Percentiles rank a stretch among this genome's conserved stretches.
Conservation (phyloP, 768 basidiomycete genomes). For the Dentipellis fragilis region DNA sequence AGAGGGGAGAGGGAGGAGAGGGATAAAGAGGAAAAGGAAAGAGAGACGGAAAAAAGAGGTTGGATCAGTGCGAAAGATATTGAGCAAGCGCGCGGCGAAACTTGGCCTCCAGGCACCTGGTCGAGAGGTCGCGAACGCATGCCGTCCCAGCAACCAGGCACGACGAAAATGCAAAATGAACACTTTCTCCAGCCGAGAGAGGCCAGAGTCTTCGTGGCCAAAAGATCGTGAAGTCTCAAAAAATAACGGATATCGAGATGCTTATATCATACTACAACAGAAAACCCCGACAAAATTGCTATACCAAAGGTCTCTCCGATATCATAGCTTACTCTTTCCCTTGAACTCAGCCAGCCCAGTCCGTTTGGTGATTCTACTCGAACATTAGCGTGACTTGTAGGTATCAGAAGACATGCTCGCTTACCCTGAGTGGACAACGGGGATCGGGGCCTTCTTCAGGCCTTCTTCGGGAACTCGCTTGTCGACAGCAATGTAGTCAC, state of each 20-base stretch:
- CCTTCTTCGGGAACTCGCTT: conserved; percentile 49
- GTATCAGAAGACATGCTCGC: conserved; percentile 18
- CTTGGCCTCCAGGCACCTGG: too few species aligned
- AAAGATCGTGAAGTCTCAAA: background rate
- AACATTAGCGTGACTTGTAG: background rate
- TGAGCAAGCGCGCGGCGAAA: background rate
- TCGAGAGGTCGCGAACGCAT: background rate
- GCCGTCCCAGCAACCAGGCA: background rate
- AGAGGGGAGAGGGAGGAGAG: background rate
- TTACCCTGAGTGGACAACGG: conserved; percentile 68
- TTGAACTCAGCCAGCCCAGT: conserved; percentile 55
- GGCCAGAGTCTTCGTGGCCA: too few species aligned
- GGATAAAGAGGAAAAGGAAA: background rate
- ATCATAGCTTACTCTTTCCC: conserved; percentile 40
- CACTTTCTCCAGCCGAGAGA: too few species aligned
- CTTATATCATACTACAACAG: background rate
- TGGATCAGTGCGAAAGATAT: background rate
- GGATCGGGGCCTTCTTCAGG: conserved; percentile 46
- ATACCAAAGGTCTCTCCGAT: background rate
- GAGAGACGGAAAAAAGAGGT: conserved; percentile 3
- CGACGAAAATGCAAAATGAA: background rate
- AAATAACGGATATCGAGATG: conserved; percentile 7
- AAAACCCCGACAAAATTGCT: background rate
- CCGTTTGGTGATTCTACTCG: conserved; percentile 54
- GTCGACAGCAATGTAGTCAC: conserved; percentile 64